Base-by-base conservation (phyloP, 2,329 filamentous ascomycete genomes). In the Macrophomina pseudophaseolina region DNA sequence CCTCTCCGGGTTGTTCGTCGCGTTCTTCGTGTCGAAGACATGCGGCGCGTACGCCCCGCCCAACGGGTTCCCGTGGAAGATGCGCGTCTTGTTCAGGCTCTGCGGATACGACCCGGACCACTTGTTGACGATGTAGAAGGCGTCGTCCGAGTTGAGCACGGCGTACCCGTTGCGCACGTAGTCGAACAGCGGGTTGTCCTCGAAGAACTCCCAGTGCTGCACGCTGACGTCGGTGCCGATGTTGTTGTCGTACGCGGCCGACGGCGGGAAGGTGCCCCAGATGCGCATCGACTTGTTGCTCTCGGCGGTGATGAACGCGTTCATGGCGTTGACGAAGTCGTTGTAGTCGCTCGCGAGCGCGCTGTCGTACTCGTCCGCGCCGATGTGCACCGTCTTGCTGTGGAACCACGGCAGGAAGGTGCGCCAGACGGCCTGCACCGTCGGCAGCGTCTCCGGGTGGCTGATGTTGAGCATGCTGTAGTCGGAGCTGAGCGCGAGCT, bases 61-160 rank as follows among this genome's bases (percentile, higher is more conserved):
- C 1, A 77, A 71, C 0, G 79, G 78, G 42, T 82, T 73, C 16
- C 82, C 83, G 68, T 81, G 77, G 62, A 83, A 68, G 0, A 81
- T 75, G 0, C 81, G 76, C n/a, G 75, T 75, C 56, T 76, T 73
- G 67, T 83, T 82, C 72, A 80, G 83, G 68, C 81, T 81, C 52
- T 83, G 81, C 1, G 81, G 80, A 58, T 84, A 84, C 4, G 78
- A 76, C 0, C 80, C 66, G 42, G 83, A 83, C 1, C 81, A 82
- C 60, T 72, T 80, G 68, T 83, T 81, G 67, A 84, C 81, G 67
- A 85, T 86, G 67, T 86, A 86, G 63, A 87, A 70, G 5, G 80
- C 82, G 68, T 84, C 82, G 51, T 84, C 75, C 0, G 81, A 82
- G 69, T 84, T 84, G 73, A 84, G 75, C 9, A 82, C 40, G 0